Evolutionary conservation across 2,329 filamentous ascomycete genomes (phyloP).

Genomic region (Esteya vermicola): DNA sequence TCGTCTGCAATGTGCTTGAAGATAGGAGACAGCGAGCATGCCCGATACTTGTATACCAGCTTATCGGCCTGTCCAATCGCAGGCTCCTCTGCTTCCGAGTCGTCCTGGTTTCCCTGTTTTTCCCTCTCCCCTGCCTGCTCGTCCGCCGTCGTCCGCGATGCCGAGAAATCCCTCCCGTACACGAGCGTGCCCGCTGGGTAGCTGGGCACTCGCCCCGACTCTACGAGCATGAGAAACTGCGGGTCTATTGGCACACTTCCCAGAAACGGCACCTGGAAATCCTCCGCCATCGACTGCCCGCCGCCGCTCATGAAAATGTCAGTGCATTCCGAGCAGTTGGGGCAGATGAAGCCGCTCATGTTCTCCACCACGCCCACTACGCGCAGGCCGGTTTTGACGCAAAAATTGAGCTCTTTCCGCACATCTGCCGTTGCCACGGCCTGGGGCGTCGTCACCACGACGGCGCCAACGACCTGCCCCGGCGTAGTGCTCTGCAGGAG

Average conservation of each 20-base stretch:
- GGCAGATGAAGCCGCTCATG: conserved; percentile 86
- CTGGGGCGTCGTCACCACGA: conserved; percentile 92
- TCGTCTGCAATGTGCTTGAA: conserved; percentile 50
- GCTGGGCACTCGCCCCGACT: conserved; percentile 50
- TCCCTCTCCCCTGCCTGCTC: no score
- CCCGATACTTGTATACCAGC: conserved; percentile 59
- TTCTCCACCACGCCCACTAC: conserved; percentile 91
- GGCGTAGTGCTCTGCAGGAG: conserved; percentile 49
- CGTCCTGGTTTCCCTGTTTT: no score
- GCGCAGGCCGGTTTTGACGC: conserved; percentile 63
- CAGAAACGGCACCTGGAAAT: conserved; percentile 72
- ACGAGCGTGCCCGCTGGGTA: conserved; percentile 57
- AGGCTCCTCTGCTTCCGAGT: conserved; percentile 16
- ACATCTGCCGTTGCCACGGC: conserved; percentile 89
- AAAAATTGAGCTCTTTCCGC: conserved; percentile 89
- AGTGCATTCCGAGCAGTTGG: conserved; percentile 69
- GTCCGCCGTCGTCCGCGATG: conserved; percentile 1
- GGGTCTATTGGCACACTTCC: conserved; percentile 86
- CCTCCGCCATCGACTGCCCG: conserved; percentile 73
- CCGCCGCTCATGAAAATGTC: conserved; percentile 90
- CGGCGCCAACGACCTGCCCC: conserved; percentile 67
- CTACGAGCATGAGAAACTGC: conserved; percentile 76
- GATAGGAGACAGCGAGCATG: conserved; percentile 55
- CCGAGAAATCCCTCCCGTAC: conserved; percentile 39
- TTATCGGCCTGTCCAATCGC: conserved; percentile 19